Percentiles rank a stretch among this genome's conserved stretches.
Conservation (phyloP, 164 flowering plant genomes). For the Hamamelis virginiana region DNA sequence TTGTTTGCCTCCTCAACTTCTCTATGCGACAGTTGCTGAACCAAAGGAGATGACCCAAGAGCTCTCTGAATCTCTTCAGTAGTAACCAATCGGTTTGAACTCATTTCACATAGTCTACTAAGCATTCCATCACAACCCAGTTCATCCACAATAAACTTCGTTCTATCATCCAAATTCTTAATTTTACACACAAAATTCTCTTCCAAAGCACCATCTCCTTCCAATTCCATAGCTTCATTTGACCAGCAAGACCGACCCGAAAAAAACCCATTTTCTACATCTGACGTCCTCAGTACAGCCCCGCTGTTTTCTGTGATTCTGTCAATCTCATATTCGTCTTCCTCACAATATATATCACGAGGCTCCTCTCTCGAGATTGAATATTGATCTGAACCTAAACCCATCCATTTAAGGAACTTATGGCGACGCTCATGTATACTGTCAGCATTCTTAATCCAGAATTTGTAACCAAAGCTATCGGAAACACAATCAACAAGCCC, state of each 20-base stretch:
- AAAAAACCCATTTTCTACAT: constrained; percentile 28
- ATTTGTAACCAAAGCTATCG: constrained; percentile 33
- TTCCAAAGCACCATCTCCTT: constrained; percentile 20
- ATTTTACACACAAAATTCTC: constrained; percentile 23
- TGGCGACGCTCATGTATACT: constrained; percentile 62
- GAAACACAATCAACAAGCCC: background rate
- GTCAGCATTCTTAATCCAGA: constrained; percentile 52
- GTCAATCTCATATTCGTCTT: constrained; percentile 12
- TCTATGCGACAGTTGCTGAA: constrained; percentile 30
- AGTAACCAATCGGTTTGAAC: constrained; percentile 36
- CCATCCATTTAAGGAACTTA: constrained; percentile 59
- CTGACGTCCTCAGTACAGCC: constrained; percentile 43
- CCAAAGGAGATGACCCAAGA: constrained; percentile 40
- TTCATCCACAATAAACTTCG: constrained; percentile 33
- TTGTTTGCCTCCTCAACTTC: constrained; percentile 22
- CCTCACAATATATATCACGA: constrained; percentile 17
- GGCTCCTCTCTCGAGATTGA: constrained; percentile 20
- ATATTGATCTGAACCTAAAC: constrained; percentile 29
- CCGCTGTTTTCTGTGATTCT: constrained; percentile 42
- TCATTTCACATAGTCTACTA: constrained; percentile 34
- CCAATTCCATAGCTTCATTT: constrained; percentile 13
- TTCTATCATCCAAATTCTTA: constrained; percentile 43
- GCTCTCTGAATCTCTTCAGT: constrained; percentile 47
- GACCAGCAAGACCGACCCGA: constrained; percentile 40
- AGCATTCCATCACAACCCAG: constrained; percentile 27